phyloP scores from a whole-genome alignment of 768 basidiomycete genomes.

The Hebeloma cylindrosporum region DNA sequence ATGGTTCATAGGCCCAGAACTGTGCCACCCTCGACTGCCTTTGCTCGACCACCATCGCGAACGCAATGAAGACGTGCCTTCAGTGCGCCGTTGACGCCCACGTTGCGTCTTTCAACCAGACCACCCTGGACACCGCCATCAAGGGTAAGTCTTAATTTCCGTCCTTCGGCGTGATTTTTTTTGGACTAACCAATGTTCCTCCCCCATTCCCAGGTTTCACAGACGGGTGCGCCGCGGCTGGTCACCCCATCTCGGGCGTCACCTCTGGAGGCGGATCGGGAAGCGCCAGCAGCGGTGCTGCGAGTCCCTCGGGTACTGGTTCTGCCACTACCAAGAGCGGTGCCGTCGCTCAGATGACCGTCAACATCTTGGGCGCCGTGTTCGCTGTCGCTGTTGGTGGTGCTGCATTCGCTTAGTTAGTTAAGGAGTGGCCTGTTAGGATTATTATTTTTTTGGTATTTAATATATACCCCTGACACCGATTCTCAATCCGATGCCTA shows the following conservation, averaged over 20 bases:
- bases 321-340: background rate
- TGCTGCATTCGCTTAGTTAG: background rate
- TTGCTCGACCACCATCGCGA: constrained; percentile 12
- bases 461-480: too few relatives aligned
- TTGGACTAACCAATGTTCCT: background rate
- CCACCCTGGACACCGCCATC: constrained; percentile 10
- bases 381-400: background rate
- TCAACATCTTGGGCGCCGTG: background rate
- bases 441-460: too few relatives aligned
- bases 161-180: background rate
- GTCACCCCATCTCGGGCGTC: constrained; percentile 9
- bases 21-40: constrained; percentile 17
- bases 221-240: constrained; percentile 9
- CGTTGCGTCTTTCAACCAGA: constrained; percentile 10
- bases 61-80: constrained; percentile 11
- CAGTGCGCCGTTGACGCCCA: constrained; percentile 11
- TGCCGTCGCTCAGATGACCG: constrained; percentile 1
- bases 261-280: background rate
- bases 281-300: constrained; percentile 1
- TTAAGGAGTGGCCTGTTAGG: too few relatives aligned
- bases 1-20: background rate
- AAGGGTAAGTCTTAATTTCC: constrained; percentile 5
- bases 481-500: too few relatives aligned
- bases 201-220: constrained; percentile 4
- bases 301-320: background rate